Evolutionary conservation across 768 basidiomycete species (phyloP), one percentile per base, ranked within the genome.

Genomic region (Hericium coralloides): DNA sequence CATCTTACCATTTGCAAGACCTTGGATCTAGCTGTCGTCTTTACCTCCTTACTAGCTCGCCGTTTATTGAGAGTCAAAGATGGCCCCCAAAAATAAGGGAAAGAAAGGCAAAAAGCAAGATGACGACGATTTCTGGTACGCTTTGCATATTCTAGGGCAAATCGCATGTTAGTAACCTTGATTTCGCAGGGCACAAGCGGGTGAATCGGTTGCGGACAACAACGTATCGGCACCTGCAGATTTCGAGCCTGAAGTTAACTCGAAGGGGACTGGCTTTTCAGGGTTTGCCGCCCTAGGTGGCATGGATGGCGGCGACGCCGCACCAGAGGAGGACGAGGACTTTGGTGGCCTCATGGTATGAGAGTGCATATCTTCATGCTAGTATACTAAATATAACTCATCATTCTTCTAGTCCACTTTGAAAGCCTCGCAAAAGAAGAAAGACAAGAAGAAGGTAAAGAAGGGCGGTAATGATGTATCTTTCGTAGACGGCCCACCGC

Each of bases 21-120:
- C 31, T 31, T 31, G 5, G 31, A 6, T 31, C 10, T 31, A 31
- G 31, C 31, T 31, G 8, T 31, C 31, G 10, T 31, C 31, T 20
- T 45, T 45, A 20, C 15, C 43, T 45, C 43, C 18, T 45, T n/a
- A 45, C 43, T n/a, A 2, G n/a, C 7, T 45, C n/a, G n/a, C n/a
- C n/a, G 15, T 2, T 18, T 18, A 15, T 45, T 17, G 5, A 18
- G 20, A n/a, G n/a, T 45, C 12, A n/a, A 49, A 22, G 26, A 82
- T 83, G 80, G 74, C 84, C 36, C 83, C 84, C 26, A 85, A 86
- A 68, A 79, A 76, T 68, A 92, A 92, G 68, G 92, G 87, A 61
- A 95, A 95, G 76, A 95, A 93, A 66, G 83, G 79, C 31, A 93
- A 93, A 74, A 87, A 83, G 64, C 76, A 75, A 47, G 84, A 87